Percentiles rank a stretch among this genome's conserved stretches.
Evolutionary conservation across 352 stramenopile species (phyloP).

Genomic region (Phytophthora pluvialis): DNA sequence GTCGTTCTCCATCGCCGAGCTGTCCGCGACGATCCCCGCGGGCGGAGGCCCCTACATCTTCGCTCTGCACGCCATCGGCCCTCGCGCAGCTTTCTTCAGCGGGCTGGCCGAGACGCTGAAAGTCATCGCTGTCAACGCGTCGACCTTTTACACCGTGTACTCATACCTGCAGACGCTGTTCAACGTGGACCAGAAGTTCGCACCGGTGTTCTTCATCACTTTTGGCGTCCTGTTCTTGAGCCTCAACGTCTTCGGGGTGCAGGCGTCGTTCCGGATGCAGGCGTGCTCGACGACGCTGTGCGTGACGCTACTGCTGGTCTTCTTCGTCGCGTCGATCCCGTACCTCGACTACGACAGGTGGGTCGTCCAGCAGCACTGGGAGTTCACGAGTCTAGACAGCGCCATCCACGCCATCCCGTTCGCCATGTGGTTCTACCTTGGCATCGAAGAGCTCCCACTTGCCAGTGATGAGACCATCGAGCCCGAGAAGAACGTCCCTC

Average conservation of each 20-base stretch:
- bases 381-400: slow-evolving; percentile 54
- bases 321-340: slow-evolving; percentile 60
- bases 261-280: slow-evolving; percentile 71
- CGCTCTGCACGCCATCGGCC: slow-evolving; percentile 65
- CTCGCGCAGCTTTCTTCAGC: slow-evolving; percentile 46
- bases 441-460: slow-evolving; percentile 68
- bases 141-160: slow-evolving; percentile 60
- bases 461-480: slow-evolving; percentile 80
- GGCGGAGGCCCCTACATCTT: slow-evolving; percentile 78
- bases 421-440: slow-evolving; percentile 56
- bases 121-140: slow-evolving; percentile 59
- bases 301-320: slow-evolving; percentile 56
- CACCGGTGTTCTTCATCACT: slow-evolving; percentile 56
- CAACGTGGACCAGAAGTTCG: slow-evolving; percentile 45
- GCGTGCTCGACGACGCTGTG: slow-evolving; percentile 63
- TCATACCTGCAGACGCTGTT: slow-evolving; percentile 46
- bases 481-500: slow-evolving; percentile 72
- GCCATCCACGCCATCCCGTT: slow-evolving; percentile 65
- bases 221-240: slow-evolving; percentile 64
- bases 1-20: slow-evolving; percentile 78
- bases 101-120: slow-evolving; percentile 76
- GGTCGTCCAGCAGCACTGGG: slow-evolving; percentile 58
- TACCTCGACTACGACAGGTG: slow-evolving; percentile 64
- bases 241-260: slow-evolving; percentile 69
- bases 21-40: slow-evolving; percentile 64